Evolutionary conservation across 805 yeast species (phyloP), one percentile per base, ranked within the genome.

Genomic region (Pichia ethanolica): DNA sequence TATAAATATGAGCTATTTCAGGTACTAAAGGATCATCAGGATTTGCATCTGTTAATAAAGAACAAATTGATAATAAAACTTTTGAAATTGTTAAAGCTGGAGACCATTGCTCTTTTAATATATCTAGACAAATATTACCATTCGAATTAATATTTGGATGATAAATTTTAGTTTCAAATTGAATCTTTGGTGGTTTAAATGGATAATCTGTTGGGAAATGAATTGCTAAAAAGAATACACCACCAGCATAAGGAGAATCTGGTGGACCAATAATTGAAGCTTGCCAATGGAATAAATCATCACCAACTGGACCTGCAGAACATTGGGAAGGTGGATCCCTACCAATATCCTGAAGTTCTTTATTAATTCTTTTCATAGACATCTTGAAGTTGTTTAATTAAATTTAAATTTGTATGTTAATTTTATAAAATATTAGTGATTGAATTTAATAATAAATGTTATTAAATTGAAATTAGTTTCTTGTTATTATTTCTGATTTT

Each of bases 161-260:
- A 71, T 91, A 91, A 68, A 91, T 90, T 72, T 90, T 87, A 45
- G 99, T 91, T 59, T 95, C 89, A 77, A 91, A 91, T 54, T 81
- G 78, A 57, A 85, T 83, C 76, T 89, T 91, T 57, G 99, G 99
- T 50, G 99, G 97, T 74, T 93, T 93, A 77, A 91, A 93, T 49
- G 99, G 99, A 70, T 93, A 93, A 71, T 93, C 98, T 51, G 98
- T 90, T 67, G 99, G 99, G 86, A 93, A 93, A 69, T 89, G 96
- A 68, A 93, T 89, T 48, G 95, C 83, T 55, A 93, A 79, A 78
- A 93, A 93, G 71, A 93, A 93, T 42, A 91, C 97, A 63, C 98
- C 99, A 42, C 71, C 71, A 26, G 83, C 82, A 50, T 79, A 79
- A 55, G 83, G 93, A 44, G 97, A 87, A 72, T 93, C 98, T 59